Base-by-base conservation (phyloP, 441 rosid genomes). In the Pelargonium australe region DNA sequence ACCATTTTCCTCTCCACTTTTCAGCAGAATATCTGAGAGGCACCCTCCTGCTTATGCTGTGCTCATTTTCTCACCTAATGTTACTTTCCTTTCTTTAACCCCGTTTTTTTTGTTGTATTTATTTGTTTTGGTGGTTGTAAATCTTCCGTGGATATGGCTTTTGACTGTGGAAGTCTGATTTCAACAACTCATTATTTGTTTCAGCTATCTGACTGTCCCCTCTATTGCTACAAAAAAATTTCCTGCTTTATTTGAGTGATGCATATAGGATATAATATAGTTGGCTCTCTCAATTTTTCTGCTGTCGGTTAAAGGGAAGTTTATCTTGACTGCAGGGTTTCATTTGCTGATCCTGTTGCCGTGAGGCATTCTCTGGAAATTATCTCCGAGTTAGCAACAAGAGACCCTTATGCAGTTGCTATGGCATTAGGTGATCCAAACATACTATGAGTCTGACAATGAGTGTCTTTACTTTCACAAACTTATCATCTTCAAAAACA, bases 331-430 rank as follows among this genome's bases (percentile, higher is more conserved):
- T 78, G 79, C 85, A 92, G 97, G 80, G 79, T 92, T 77, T 90
- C 88, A 34, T 90, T 91, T 84, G 86, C 91, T 70, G 99, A 95
- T 86, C 98, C 99, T 80, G 83, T 95, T 80, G 98, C 99, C 64
- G 99, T 95, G 81, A 86, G 99, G 79, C 97, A 92, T 88, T 86
- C 99, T 58, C 76, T 95, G 80, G 96, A 92, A 83, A 91, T 95
- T 80, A 73, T 89, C 64, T 86, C 86, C 45, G 98, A 92, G 77
- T 73, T 95, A 79, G 98, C 99, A 60, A 65, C 87, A 66, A 88
- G 79, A 80, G 98, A 95, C 78, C 98, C 99, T 67, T 89, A 90
- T 87, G 82, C 96, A 49, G 97, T 89, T 76, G 97, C 99, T 71
- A 87, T 92, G 98, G 86, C 98, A 69, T 83, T 95, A 83, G 98